Evolutionary conservation across 2,329 filamentous ascomycete species (phyloP), one percentile per base, ranked within the genome.

Genomic region (Podosphaera leucotricha): DNA sequence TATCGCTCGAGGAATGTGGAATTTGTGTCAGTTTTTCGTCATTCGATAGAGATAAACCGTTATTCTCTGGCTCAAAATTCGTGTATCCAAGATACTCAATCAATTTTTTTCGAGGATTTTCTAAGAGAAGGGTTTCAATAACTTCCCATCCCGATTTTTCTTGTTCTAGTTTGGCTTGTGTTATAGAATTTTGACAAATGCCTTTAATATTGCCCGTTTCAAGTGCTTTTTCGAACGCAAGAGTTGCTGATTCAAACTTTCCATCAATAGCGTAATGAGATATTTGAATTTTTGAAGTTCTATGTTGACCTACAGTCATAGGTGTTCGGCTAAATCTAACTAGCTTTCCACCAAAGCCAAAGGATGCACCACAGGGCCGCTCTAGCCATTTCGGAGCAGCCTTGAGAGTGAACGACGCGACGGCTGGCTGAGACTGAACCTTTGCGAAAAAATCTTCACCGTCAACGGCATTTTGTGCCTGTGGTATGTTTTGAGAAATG

Each of bases 141-240:
- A 95, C 84, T 51, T 80, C 80, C 90, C 90, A 98, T 60, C 95
- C 87, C 3, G 82, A 80, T 66, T 85, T 94, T 59, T 95, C 90
- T 51, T 92, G 84, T 1, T 94, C 86, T 0, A 75, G 82, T 55
- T 75, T 76, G 16, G 86, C 79, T 48, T 75, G 66, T 21, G 76
- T 66, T 48, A 85, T 77, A 57, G 87, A 81, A 19, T 76, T 70
- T 55, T 86, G 76, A 57, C 86, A 94, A 48, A 98, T 81, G 37
- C 68, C 67, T 3, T 70, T 68, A 16, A 98, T 64, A 56, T 95
- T 75, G 20, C 85, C 86, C 45, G 74, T 71, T 55, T 77, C 72
- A 46, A 98, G 64, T 8, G 84, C 77, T 52, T 77, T 73, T 59
- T 98, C 86, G 51, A 98, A 95, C 52, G 78, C 77, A 53, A 87